Evolutionary conservation across 257 asterid genomes (phyloP).

Genomic region (Vinca minor): DNA sequence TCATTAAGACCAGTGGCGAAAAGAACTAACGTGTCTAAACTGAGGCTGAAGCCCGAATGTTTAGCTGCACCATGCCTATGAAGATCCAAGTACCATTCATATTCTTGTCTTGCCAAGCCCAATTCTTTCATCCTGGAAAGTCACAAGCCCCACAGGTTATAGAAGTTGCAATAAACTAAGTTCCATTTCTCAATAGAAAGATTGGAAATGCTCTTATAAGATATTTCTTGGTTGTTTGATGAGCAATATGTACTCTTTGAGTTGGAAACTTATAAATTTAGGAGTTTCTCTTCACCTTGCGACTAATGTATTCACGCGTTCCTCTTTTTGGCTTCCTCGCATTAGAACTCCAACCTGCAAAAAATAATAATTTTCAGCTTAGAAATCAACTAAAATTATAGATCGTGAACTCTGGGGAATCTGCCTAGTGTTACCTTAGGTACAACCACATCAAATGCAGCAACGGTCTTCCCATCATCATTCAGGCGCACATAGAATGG

Average conservation of each 20-base stretch:
- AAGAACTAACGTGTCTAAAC: conserved; percentile 60
- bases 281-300: conserved; percentile 42
- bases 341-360: conserved; percentile 65
- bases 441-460: conserved; percentile 62
- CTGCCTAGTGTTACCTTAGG: conserved; percentile 47
- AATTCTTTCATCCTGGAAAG: conserved; percentile 54
- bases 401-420: background rate
- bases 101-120: conserved; percentile 50
- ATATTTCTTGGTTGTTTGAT: no score
- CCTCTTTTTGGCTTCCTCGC: conserved; percentile 84
- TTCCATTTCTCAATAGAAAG: no score
- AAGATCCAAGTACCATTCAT: conserved; percentile 82
- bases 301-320: conserved; percentile 41
- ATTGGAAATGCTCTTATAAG: no score
- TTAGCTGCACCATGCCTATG: conserved; percentile 57
- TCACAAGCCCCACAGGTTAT: background rate
- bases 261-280: no score
- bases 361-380: background rate
- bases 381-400: background rate
- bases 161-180: no score
- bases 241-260: no score
- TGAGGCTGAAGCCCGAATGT: conserved; percentile 56
- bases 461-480: conserved; percentile 64
- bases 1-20: conserved; percentile 80
- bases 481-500: conserved; percentile 61